Evolutionary conservation across 176 grass and related monocot genomes (phyloP).

Genomic region (Cocos nucifera): DNA sequence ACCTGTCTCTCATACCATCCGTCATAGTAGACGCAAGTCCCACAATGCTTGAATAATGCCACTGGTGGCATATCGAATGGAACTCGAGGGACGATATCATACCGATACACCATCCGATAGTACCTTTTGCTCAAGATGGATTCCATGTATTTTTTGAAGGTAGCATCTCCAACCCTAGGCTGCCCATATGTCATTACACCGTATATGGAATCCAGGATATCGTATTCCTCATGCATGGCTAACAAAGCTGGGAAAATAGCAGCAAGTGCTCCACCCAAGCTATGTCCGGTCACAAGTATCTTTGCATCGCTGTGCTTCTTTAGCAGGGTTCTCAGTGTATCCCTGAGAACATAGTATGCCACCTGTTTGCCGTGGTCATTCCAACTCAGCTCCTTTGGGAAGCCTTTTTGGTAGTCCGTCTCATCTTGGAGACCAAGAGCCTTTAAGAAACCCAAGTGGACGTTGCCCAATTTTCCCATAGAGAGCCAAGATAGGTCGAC

Average conservation of each 20-base stretch:
- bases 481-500: constrained; percentile 59
- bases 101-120: constrained; percentile 63
- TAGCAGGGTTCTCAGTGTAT: constrained; percentile 24
- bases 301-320: constrained; percentile 32
- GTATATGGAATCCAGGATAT: constrained; percentile 25
- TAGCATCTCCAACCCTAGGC: constrained; percentile 55
- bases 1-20: constrained; percentile 47
- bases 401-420: constrained; percentile 19
- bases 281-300: constrained; percentile 65
- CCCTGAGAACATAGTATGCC: constrained; percentile 73
- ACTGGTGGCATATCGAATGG: constrained; percentile 45
- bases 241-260: constrained; percentile 59
- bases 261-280: constrained; percentile 77
- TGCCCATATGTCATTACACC: constrained; percentile 54
- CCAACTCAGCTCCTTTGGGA: constrained; percentile 22
- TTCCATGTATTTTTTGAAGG: constrained; percentile 25
- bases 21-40: constrained; percentile 49
- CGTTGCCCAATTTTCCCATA: constrained; percentile 61
- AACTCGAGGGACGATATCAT: constrained; percentile 57
- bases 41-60: constrained; percentile 37
- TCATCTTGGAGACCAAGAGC: constrained; percentile 69
- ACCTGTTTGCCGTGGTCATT: not conserved
- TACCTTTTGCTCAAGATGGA: not conserved
- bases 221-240: constrained; percentile 30
- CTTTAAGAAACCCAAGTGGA: constrained; percentile 86